Conservation (phyloP, 169 alveolate genomes). For the Eimeria acervulina region DNA sequence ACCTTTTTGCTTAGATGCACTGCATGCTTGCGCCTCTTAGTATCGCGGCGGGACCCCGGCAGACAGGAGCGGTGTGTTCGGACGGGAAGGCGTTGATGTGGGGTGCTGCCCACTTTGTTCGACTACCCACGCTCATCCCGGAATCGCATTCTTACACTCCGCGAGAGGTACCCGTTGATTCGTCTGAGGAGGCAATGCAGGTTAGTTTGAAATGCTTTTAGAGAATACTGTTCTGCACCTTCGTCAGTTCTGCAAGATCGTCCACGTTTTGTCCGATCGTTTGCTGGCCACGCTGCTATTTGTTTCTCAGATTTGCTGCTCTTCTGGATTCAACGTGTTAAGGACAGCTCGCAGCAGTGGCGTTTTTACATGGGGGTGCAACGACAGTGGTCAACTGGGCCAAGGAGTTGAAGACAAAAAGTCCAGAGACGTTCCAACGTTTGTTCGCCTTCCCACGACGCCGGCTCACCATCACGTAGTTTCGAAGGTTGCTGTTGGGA, state of each 20-base stretch:
- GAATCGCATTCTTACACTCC: conserved; percentile 84
- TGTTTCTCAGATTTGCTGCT: conserved; percentile 79
- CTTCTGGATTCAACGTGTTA: conserved; percentile 82
- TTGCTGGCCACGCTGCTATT: not conserved
- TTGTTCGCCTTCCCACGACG: conserved; percentile 73
- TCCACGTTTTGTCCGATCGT: not conserved
- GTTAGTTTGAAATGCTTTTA: not conserved
- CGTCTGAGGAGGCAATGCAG: conserved; percentile 35
- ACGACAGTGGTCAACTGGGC: conserved; percentile 85
- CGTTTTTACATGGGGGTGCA: conserved; percentile 83
- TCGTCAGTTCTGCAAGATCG: not conserved
- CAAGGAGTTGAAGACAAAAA: conserved; percentile 50
- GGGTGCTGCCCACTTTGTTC: conserved; percentile 83
- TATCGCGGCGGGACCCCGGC: conserved; percentile 80
- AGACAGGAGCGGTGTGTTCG: conserved; percentile 76
- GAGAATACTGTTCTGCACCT: not conserved
- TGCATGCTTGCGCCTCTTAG: conserved; percentile 41
- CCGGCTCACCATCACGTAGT: conserved; percentile 59
- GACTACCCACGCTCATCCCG: conserved; percentile 67
- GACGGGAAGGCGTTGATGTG: conserved; percentile 83
- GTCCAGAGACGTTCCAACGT: conserved; percentile 70
- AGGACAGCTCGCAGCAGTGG: conserved; percentile 63
- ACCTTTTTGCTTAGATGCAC: not conserved
- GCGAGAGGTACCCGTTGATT: conserved; percentile 66
- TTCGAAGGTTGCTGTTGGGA: conserved; percentile 79